Evolutionary conservation across 163 green algal species (phyloP).

Genomic region (Scenedesmus sp.): DNA sequence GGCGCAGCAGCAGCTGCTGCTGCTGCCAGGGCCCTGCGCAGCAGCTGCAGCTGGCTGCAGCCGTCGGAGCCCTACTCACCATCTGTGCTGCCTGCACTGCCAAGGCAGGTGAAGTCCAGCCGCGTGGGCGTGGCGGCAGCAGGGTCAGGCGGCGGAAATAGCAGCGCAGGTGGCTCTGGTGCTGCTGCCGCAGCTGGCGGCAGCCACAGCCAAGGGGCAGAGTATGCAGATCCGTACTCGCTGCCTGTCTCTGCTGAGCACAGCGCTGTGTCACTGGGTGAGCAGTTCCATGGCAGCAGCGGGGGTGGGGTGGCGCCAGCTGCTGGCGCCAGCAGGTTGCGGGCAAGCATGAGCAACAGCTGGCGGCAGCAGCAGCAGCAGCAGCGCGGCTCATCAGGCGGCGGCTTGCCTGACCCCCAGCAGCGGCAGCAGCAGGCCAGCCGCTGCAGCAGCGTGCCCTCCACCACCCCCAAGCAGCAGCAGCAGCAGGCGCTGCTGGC

Average conservation of each 20-base stretch:
- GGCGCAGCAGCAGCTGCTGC: background rate
- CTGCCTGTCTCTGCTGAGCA: slow-evolving; percentile 19
- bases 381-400: background rate
- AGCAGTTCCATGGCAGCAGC: background rate
- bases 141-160: background rate
- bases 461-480: background rate
- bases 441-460: background rate
- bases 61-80: background rate
- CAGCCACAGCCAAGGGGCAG: background rate
- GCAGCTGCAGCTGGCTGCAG: slow-evolving; percentile 21
- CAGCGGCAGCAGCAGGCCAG: background rate
- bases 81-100: background rate
- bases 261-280: background rate
- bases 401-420: background rate
- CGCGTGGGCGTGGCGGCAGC: background rate
- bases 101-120: background rate
- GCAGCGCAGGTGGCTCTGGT: background rate
- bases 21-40: background rate
- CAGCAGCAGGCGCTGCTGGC: slow-evolving; percentile 1
- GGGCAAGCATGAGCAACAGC: background rate
- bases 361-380: background rate
- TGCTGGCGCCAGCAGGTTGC: background rate
- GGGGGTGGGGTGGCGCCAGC: background rate
- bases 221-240: slow-evolving; percentile 40
- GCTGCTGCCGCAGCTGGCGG: background rate